Conservation (phyloP, 176 grass and related monocot genomes). For the Eragrostis curvula region DNA sequence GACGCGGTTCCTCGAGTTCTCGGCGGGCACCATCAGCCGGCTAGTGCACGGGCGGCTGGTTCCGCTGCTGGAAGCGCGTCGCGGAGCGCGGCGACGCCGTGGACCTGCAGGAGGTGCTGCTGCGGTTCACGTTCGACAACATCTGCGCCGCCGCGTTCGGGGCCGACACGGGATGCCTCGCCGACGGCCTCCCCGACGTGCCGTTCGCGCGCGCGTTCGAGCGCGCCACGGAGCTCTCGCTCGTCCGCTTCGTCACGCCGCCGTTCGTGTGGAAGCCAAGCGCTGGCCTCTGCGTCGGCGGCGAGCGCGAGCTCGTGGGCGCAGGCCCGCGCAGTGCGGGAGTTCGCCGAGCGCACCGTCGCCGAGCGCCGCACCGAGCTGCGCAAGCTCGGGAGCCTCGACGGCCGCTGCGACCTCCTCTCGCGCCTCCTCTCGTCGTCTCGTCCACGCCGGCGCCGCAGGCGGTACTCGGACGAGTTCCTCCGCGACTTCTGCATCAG, state of each 20-base stretch:
- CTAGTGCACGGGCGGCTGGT: slow-evolving; percentile 55
- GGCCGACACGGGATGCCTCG: slow-evolving; percentile 73
- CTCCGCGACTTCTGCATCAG: slow-evolving; percentile 94
- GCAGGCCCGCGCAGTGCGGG: slow-evolving; percentile 57
- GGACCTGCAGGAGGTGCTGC: slow-evolving; percentile 86
- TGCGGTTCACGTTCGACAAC: slow-evolving; percentile 92
- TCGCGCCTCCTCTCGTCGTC: slow-evolving; percentile 55
- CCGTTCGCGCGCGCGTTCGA: slow-evolving; percentile 90
- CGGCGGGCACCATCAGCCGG: slow-evolving; percentile 42
- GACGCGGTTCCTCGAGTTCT: slow-evolving; percentile 61
- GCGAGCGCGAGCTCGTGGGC: slow-evolving; percentile 60
- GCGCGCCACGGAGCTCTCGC: slow-evolving; percentile 69
- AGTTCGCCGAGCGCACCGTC: slow-evolving; percentile 64
- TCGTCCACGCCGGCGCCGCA: not conserved
- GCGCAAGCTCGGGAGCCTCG: slow-evolving; percentile 43
- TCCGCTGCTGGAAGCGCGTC: slow-evolving; percentile 43
- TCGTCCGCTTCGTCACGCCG: slow-evolving; percentile 72
- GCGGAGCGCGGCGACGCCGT: slow-evolving; percentile 7
- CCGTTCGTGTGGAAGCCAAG: slow-evolving; percentile 89
- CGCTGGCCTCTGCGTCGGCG: slow-evolving; percentile 47
- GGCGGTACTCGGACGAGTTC: slow-evolving; percentile 66
- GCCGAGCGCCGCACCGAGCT: slow-evolving; percentile 61
- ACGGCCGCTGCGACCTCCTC: slow-evolving; percentile 62
- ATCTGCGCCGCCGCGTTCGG: slow-evolving; percentile 82
- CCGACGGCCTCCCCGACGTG: slow-evolving; percentile 65